Conservation (phyloP, 2,329 filamentous ascomycete species). For the Beauveria rudraprayagi region DNA sequence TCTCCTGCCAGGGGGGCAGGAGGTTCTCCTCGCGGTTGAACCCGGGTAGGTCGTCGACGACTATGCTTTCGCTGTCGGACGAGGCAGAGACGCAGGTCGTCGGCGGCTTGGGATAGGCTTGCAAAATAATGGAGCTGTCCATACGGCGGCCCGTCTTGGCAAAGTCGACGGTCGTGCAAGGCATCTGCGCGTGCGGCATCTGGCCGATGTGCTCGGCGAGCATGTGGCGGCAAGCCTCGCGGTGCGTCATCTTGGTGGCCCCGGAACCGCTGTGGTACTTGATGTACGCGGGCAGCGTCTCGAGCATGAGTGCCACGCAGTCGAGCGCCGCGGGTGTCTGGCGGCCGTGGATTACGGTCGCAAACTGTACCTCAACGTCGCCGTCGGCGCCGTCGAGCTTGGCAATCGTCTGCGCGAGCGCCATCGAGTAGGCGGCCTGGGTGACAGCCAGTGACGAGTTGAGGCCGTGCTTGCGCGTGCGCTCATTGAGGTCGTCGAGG, state of each 20-base stretch:
- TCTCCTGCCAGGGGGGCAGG: conserved; percentile 8
- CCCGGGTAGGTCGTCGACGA: conserved; percentile 10
- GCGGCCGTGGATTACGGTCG: conserved; percentile 11
- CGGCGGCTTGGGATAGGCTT: conserved; percentile 7
- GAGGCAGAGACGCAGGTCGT: background rate
- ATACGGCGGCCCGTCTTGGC: conserved; percentile 11
- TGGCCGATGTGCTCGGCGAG: conserved; percentile 11
- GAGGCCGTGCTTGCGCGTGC: conserved; percentile 6
- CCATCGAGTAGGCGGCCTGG: conserved; percentile 13
- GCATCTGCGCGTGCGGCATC: conserved; percentile 12
- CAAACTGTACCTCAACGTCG: conserved; percentile 12
- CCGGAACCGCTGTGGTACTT: background rate
- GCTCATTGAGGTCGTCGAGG: conserved; percentile 7
- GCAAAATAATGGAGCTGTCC: conserved; percentile 12
- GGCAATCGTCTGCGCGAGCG: conserved; percentile 9
- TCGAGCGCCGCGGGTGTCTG: conserved; percentile 7
- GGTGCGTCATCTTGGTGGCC: conserved; percentile 1
- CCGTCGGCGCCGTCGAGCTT: background rate
- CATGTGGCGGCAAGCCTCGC: conserved; percentile 8
- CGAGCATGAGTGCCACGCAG: conserved; percentile 12
- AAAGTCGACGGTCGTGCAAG: conserved; percentile 12
- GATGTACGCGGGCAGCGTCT: conserved; percentile 10
- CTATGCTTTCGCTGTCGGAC: background rate
- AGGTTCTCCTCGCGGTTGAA: conserved; percentile 13
- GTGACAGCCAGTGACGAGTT: conserved; percentile 5